Evolutionary conservation across 495 filamentous ascomycete species (phyloP).

Genomic region (Evernia prunastri): DNA sequence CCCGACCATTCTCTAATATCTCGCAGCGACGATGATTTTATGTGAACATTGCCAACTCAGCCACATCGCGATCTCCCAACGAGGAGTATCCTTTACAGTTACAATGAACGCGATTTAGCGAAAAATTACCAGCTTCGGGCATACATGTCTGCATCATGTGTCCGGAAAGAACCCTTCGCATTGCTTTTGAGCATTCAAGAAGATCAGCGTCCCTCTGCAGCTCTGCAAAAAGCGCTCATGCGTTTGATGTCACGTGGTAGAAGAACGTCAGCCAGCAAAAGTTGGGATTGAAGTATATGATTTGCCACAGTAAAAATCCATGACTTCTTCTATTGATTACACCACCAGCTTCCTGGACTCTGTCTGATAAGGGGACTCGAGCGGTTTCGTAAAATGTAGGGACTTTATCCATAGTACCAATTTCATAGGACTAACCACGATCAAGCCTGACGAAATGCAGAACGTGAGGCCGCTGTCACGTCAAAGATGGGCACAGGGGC

Average conservation of each 20-base stretch:
- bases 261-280: not conserved
- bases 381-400: not conserved
- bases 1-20: conserved; percentile 5
- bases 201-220: not conserved
- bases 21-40: conserved; percentile 55
- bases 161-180: not conserved
- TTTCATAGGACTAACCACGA: not conserved
- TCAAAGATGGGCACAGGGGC: not conserved
- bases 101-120: not conserved
- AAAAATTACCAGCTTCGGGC: conserved; percentile 9
- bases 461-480: not conserved
- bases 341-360: not conserved
- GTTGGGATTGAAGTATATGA: conserved; percentile 3
- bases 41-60: conserved; percentile 40
- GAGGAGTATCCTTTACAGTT: not conserved
- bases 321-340: not conserved
- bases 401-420: not conserved
- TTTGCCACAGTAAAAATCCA: not conserved
- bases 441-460: not conserved
- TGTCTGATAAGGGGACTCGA: not conserved
- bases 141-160: not conserved
- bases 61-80: not conserved
- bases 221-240: not conserved
- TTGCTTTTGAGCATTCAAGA: not conserved
- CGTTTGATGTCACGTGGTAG: not conserved